These are phyloP conservation scores for Loxodes magnus DNA, from an alignment of 73 alveolate genomes.

Conservation along the genomic window DNA sequence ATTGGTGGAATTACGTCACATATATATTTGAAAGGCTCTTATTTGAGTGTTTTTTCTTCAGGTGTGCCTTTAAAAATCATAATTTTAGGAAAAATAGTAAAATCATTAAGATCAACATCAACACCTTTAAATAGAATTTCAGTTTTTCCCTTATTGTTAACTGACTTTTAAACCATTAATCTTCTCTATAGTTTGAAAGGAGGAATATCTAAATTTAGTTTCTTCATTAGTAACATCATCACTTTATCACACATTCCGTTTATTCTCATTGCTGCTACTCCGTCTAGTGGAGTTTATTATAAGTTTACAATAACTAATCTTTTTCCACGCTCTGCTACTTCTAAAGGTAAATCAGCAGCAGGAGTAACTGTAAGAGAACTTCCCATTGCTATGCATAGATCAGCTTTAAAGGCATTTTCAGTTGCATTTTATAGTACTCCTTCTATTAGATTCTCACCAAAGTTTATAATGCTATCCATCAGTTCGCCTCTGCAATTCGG, in stretches of 20 bases:
- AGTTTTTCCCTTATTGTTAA: slow-evolving; percentile 6
- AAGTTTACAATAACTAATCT: slow-evolving; percentile 58
- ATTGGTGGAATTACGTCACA: not conserved
- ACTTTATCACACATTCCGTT: slow-evolving; percentile 63
- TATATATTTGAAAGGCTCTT: slow-evolving; percentile 1
- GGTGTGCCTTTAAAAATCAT: not conserved
- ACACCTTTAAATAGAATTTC: slow-evolving; percentile 19
- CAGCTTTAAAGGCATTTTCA: slow-evolving; percentile 52
- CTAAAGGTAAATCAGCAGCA: slow-evolving; percentile 82
- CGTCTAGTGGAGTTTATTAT: slow-evolving; percentile 59
- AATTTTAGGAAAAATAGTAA: slow-evolving; percentile 19
- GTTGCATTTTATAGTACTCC: slow-evolving; percentile 39
- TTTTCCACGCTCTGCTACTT: slow-evolving; percentile 35
- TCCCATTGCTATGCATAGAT: slow-evolving; percentile 84
- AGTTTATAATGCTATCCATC: slow-evolving; percentile 54
- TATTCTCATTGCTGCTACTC: slow-evolving; percentile 35
- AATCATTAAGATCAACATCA: slow-evolving; percentile 17
- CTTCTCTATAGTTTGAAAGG: slow-evolving; percentile 37
- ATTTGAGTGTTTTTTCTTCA: slow-evolving; percentile 9
- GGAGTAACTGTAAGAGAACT: slow-evolving; percentile 88
- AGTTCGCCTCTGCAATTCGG: slow-evolving; percentile 58
- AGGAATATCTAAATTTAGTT: slow-evolving; percentile 46
- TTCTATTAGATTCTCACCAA: slow-evolving; percentile 58
- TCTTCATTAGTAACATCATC: slow-evolving; percentile 49
- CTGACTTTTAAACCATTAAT: slow-evolving; percentile 11